These are phyloP conservation scores for Amylostereum chailletii DNA, from an alignment of 1,284 basidiomycete genomes.

Conservation along the genomic window DNA sequence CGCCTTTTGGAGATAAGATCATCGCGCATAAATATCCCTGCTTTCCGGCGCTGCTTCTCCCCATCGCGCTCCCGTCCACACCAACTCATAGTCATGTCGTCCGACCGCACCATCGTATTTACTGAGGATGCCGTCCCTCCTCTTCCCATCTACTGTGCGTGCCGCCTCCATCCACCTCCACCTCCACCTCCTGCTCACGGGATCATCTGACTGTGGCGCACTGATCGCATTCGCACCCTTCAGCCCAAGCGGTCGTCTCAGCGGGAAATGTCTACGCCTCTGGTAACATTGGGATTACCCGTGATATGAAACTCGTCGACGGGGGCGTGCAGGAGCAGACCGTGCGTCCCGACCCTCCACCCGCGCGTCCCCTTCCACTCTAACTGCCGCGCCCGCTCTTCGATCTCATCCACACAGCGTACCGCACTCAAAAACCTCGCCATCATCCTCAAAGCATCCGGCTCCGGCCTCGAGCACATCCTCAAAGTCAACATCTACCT, in stretches of 20 bases:
- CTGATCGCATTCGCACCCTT: background rate
- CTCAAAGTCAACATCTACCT: constrained; percentile 60
- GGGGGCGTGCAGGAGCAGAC: constrained; percentile 47
- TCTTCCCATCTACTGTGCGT: constrained; percentile 42
- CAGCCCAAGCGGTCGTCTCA: constrained; percentile 44
- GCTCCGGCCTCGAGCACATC: constrained; percentile 46
- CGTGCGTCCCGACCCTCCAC: constrained; percentile 22
- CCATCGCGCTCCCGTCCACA: no score
- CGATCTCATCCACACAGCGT: constrained; percentile 24
- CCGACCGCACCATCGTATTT: constrained; percentile 20
- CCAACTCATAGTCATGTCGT: no score
- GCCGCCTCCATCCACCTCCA: background rate
- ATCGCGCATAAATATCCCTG: no score
- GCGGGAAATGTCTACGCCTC: constrained; percentile 48
- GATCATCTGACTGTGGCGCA: background rate
- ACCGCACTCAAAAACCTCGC: constrained; percentile 50
- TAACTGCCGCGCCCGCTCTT: background rate
- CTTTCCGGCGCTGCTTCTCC: no score
- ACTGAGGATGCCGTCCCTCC: constrained; percentile 36
- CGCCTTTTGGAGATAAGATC: no score
- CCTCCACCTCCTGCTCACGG: background rate
- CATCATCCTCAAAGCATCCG: constrained; percentile 50
- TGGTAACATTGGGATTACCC: constrained; percentile 48
- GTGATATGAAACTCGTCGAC: constrained; percentile 39
- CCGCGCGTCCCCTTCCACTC: background rate